Evolutionary conservation across 2,329 filamentous ascomycete genomes (phyloP).

Genomic region (Paracamarosporium sp.): DNA sequence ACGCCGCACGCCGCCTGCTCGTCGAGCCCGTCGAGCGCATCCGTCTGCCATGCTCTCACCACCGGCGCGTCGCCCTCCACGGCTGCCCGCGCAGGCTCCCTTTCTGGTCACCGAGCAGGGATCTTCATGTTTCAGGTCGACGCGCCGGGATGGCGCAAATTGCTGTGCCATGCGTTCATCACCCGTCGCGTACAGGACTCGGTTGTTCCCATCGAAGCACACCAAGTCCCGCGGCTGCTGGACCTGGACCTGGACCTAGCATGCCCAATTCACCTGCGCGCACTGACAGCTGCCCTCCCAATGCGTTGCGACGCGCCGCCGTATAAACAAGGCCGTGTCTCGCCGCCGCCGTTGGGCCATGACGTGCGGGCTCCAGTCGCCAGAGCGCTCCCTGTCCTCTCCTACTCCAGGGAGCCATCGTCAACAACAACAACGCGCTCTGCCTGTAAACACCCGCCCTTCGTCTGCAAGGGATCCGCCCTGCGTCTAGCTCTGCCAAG

Average conservation of each 20-base stretch:
- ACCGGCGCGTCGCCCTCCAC: conserved; percentile 1
- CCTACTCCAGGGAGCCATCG: neutral
- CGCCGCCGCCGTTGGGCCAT: conserved; percentile 1
- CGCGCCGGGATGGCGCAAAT: conserved; percentile 5
- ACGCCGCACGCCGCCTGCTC: neutral
- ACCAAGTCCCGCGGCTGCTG: neutral
- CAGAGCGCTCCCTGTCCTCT: neutral
- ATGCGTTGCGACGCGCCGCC: neutral
- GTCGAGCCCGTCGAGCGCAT: neutral
- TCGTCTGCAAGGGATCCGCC: conserved; percentile 14
- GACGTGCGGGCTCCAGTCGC: conserved; percentile 1
- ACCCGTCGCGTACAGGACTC: conserved; percentile 3
- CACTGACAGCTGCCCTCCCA: neutral
- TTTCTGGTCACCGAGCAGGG: neutral
- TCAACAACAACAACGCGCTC: neutral
- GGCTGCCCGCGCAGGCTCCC: neutral
- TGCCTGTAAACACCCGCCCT: neutral
- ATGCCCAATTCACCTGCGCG: neutral
- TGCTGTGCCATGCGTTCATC: conserved; percentile 4
- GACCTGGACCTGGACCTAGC: neutral
- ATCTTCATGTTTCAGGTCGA: conserved; percentile 1
- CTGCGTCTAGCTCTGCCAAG: conserved; percentile 8
- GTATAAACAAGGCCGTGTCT: conserved; percentile 1
- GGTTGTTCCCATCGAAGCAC: too few species aligned
- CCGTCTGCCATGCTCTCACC: conserved; percentile 4